phyloP scores from a whole-genome alignment of 1,284 basidiomycete genomes.

The Tausonia pullulans region DNA sequence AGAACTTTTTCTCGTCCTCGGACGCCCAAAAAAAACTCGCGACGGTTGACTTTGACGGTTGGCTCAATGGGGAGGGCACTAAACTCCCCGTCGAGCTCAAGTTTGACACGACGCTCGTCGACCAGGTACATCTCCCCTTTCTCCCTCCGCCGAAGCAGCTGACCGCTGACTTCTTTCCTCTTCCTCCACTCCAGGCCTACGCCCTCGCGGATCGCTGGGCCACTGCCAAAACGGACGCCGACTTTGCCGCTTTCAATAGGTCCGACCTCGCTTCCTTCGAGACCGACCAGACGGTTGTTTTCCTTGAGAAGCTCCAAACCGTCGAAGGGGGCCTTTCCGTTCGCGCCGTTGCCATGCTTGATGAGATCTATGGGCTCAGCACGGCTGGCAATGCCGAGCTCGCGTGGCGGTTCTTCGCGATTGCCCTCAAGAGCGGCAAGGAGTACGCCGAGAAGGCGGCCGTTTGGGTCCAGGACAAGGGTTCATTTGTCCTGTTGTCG shows the following conservation, averaged over 20 bases:
- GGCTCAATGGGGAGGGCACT: conserved; percentile 74
- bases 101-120: conserved; percentile 72
- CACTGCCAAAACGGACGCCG: conserved; percentile 43
- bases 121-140: conserved; percentile 43
- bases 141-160: neutral
- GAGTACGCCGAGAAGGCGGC: conserved; percentile 38
- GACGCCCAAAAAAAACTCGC: conserved; percentile 60
- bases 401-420: conserved; percentile 38
- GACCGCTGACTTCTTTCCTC: neutral
- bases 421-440: conserved; percentile 37
- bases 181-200: conserved; percentile 28
- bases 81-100: conserved; percentile 65
- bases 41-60: conserved; percentile 71
- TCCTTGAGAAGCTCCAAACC: conserved; percentile 38
- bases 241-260: conserved; percentile 30
- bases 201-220: conserved; percentile 69
- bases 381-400: conserved; percentile 39
- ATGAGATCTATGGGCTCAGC: conserved; percentile 36
- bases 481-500: conserved; percentile 14
- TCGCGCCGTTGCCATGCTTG: conserved; percentile 30
- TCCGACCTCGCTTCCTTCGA: conserved; percentile 30
- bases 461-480: conserved; percentile 40
- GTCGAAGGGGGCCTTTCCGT: conserved; percentile 28
- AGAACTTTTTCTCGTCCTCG: conserved; percentile 57
- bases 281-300: conserved; percentile 35